Conservation (phyloP, 2,329 filamentous ascomycete species). For the Aspergillus floridensis region DNA sequence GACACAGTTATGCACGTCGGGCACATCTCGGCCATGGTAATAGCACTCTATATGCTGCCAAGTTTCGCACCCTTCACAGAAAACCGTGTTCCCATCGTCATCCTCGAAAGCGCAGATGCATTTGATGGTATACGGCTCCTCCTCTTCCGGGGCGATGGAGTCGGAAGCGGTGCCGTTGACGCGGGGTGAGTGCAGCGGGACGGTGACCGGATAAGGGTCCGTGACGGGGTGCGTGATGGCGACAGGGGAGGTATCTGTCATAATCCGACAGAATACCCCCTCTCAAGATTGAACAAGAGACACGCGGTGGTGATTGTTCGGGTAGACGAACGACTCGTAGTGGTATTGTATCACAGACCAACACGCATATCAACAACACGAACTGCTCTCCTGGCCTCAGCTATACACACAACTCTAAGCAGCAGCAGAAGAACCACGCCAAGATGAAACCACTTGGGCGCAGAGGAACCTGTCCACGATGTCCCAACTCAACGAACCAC, state of each 20-base stretch:
- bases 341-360: constrained; percentile 19
- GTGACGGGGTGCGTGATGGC: constrained; percentile 49
- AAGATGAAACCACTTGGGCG: neutral
- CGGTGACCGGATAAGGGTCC: constrained; percentile 48
- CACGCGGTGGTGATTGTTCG: constrained; percentile 21
- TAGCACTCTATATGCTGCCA: constrained; percentile 99
- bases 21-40: constrained; percentile 75
- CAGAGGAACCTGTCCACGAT: neutral
- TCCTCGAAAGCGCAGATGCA: constrained; percentile 93
- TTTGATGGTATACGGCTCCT: constrained; percentile 78
- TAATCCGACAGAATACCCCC: constrained; percentile 53
- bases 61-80: constrained; percentile 91
- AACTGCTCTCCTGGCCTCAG: constrained; percentile 2
- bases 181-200: constrained; percentile 42
- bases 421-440: neutral
- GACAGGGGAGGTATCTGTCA: constrained; percentile 54
- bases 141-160: constrained; percentile 42
- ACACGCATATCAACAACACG: constrained; percentile 24
- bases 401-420: neutral
- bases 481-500: neutral
- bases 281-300: constrained; percentile 34
- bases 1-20: constrained; percentile 77
- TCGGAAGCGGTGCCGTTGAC: constrained; percentile 45
- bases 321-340: constrained; percentile 14
- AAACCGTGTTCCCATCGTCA: constrained; percentile 96